Conservation (phyloP, 2,329 filamentous ascomycete species). For the Beauveria sp. region DNA sequence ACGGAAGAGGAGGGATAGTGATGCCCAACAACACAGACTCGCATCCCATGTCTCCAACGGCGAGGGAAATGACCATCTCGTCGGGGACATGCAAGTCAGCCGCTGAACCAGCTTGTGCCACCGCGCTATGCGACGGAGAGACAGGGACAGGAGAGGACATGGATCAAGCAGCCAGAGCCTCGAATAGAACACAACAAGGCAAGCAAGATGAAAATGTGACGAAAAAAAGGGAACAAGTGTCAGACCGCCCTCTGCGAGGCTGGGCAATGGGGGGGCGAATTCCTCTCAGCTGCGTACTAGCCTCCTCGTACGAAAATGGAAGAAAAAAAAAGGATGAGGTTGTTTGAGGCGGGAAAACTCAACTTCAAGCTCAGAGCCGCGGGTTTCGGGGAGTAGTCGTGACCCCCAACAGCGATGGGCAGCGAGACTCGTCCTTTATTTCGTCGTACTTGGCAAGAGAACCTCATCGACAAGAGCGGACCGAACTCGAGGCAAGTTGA, state of each 20-base stretch:
- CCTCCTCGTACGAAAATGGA: background rate
- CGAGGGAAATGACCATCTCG: background rate
- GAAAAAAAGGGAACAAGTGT: background rate
- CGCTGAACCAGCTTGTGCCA: background rate
- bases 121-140: background rate
- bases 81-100: background rate
- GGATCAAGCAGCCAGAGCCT: background rate
- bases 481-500: background rate
- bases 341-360: background rate
- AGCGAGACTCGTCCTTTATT: conserved; percentile 6
- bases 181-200: too few species aligned
- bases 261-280: too few species aligned
- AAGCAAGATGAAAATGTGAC: background rate
- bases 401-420: background rate
- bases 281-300: conserved; percentile 1
- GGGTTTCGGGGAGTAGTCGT: conserved; percentile 1
- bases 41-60: background rate
- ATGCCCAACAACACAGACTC: background rate
- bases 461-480: background rate
- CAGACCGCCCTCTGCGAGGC: too few species aligned
- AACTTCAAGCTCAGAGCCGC: background rate
- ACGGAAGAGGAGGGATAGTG: background rate
- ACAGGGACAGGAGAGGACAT: background rate
- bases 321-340: too few species aligned
- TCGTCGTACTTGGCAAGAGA: background rate